Evolutionary conservation across 2,329 filamentous ascomycete genomes (phyloP), one percentile per base, ranked within the genome.

Genomic region (Trichoderma arundinaceum): DNA sequence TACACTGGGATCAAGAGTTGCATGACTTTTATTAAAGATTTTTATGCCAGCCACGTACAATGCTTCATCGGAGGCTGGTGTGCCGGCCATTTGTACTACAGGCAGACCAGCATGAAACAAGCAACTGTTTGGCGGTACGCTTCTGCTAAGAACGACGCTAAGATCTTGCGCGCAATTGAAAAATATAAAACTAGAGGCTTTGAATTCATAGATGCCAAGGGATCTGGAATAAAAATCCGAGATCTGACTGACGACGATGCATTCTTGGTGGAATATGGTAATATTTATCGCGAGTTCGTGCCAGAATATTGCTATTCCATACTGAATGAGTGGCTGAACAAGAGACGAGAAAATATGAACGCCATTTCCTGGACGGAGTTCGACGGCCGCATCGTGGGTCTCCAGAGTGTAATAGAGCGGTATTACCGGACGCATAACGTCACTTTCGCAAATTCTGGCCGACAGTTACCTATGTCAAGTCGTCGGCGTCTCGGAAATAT

Each of bases 1-100:
- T 52, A 46, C 28, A 28, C 10, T 15, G 43, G 56, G 28, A 49
- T 65, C 5, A 66, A 57, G 12, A 60, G 65, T 46, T 62, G 58
- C 9, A 68, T 67, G 35, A 39, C 41, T 48, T 68, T 68, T 7
- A 58, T 68, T 9, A 57, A 53, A 22, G 43, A 49, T 15, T 67
- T 68, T 19, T 67, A 67, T 22, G 57, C 67, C 13, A 68, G 56
- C 44, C 41, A 68, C 64, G 10, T 67, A 1, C 43, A 68, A 32
- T 68, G 53, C 39, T 68, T 67, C 33, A 65, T 68, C 15, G 39
- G 58, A 43, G 65, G 67, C 13, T 68, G 39, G 65, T 68, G 57
- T n/a, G 46, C 41, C 15, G 35, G 49, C 12, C 39, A 68, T 19
- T 43, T 68, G n/a, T 65, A 67, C 43, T 68, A 67, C 39, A 39